phyloP scores from a whole-genome alignment of 1,139 yeast genomes.

The Candida tetrigidarum region DNA sequence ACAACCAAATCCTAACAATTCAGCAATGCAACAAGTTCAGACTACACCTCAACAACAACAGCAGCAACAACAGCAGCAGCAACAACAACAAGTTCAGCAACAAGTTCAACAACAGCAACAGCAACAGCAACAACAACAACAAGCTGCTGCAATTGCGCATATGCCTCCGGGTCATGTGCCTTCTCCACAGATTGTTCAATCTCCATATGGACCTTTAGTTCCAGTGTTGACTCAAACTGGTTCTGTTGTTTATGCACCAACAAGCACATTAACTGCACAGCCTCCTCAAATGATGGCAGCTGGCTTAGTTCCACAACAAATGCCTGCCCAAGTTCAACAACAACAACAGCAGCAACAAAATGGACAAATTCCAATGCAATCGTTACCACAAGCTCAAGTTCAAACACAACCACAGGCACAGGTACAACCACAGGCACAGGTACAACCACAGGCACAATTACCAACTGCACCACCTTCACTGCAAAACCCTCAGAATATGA shows the following conservation, averaged over 20 bases:
- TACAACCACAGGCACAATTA: conserved; percentile 3
- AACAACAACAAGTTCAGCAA: conserved; percentile 6
- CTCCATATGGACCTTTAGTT: conserved; percentile 43
- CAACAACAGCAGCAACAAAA: too few relatives aligned
- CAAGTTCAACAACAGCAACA: conserved; percentile 8
- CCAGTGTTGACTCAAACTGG: conserved; percentile 33
- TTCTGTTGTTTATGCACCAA: conserved; percentile 21
- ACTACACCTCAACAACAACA: conserved; percentile 4
- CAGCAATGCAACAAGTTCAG: neutral
- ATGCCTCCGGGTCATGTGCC: conserved; percentile 9
- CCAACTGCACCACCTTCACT: conserved; percentile 9
- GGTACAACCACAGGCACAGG: neutral
- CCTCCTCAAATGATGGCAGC: conserved; percentile 11
- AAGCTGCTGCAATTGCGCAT: conserved; percentile 1
- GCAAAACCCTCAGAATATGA: neutral
- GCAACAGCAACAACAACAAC: conserved; percentile 5
- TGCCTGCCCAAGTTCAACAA: neutral
- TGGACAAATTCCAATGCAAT: too few relatives aligned
- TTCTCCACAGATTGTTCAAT: conserved; percentile 23
- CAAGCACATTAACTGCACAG: conserved; percentile 12
- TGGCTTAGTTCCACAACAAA: conserved; percentile 9
- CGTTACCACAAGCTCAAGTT: neutral
- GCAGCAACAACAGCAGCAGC: conserved; percentile 2
- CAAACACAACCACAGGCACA: conserved; percentile 8
- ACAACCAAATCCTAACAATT: neutral